These are phyloP conservation scores for Eimeria acervulina DNA, from an alignment of 169 alveolate genomes.

Conservation along the genomic window DNA sequence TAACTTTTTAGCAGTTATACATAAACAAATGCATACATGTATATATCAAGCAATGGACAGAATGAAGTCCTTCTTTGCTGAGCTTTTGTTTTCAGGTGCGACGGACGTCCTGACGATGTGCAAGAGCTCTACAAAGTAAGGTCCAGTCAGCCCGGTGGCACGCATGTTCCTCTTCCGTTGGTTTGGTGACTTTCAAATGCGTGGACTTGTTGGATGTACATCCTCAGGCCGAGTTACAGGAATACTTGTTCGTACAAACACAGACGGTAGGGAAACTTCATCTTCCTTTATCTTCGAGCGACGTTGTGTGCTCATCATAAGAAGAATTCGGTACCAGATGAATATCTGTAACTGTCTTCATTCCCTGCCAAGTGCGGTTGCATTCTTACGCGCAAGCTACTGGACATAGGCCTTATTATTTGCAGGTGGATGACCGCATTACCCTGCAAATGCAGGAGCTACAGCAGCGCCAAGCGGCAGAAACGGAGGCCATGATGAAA, in stretches of 20 bases:
- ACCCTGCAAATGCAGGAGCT: constrained; percentile 55
- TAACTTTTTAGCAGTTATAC: neutral
- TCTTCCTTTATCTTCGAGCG: neutral
- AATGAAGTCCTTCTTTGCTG: neutral
- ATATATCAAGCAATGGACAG: neutral
- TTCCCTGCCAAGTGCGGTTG: neutral
- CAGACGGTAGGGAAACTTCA: constrained; percentile 27
- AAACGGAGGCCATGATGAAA: constrained; percentile 34
- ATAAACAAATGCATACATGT: neutral
- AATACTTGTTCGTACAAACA: constrained; percentile 26
- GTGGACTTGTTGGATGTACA: neutral
- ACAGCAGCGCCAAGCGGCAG: constrained; percentile 28
- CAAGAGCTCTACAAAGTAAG: constrained; percentile 64
- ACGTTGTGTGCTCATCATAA: neutral
- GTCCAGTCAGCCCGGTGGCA: neutral
- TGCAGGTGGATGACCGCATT: constrained; percentile 41
- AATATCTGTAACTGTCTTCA: neutral
- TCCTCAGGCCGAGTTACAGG: constrained; percentile 71
- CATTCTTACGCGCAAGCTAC: neutral
- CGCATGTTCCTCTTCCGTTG: neutral
- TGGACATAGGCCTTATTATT: neutral
- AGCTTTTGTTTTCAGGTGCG: constrained; percentile 22
- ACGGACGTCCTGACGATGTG: constrained; percentile 43
- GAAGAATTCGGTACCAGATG: neutral
- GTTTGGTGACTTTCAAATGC: neutral